Evolutionary conservation across 352 stramenopile species (phyloP), one percentile per base, ranked within the genome.

Genomic region (Phytophthora pistaciae): DNA sequence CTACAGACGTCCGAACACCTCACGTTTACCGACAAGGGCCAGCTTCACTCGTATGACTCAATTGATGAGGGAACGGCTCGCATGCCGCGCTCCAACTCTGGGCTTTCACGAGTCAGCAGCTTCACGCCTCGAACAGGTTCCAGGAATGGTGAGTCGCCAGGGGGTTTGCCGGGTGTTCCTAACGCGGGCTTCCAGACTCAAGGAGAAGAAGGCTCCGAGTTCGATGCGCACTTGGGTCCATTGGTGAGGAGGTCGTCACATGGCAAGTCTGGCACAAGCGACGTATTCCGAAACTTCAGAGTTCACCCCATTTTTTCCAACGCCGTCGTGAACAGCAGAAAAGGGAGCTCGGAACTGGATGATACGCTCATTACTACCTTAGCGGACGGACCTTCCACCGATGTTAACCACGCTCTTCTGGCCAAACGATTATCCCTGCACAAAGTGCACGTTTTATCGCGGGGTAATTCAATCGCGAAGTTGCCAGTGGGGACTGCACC

Each of bases 361-460:
- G 58, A 60, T 40, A 33, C 27, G 44, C 38, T 20, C 2, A 31
- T 52, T 23, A 61, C 33, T 73, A 59, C 62, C n/a, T 1, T 31
- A 29, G 62, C 62, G 1, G 68, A 75, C n/a, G 44, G 6, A 29
- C 11, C 49, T n/a, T 64, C 56, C 11, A 60, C 27, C 11, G 55
- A 55, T 8, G 20, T 27, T 5, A 56, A 60, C 1, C 61, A 54
- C 10, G 49, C 52, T 33, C 44, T 73, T 23, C 14, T 74, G 23
- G 13, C 33, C 13, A 82, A 68, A 25, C 68, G 33, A 16, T 55
- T 82, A 33, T 74, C 59, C 5, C 23, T 79, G 5, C 63, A 74
- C 29, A 76, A 53, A 46, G 46, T 82, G 1, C 46, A 66, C 3
- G 16, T 82, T 21, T 16, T 60, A 3, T 60, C 63, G 11, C 58